A percentile compares a stretch with the other conserved stretches of the same genome.
Evolutionary conservation across 306 rosid species (phyloP).

Genomic region (Cajanus cajan): DNA sequence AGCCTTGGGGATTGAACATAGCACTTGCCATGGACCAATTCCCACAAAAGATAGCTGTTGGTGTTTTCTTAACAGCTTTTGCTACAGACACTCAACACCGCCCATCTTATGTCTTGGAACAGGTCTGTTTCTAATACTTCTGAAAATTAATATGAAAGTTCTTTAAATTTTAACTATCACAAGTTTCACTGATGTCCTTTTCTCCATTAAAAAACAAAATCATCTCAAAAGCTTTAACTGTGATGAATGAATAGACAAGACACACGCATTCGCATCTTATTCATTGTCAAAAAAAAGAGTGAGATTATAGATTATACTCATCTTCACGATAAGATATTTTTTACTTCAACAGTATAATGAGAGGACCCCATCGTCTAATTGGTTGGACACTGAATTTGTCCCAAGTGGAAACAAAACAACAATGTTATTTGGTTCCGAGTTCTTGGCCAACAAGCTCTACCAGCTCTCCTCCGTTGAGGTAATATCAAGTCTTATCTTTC

Average conservation of each 20-base stretch:
- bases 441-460: constrained; percentile 39
- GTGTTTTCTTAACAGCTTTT: constrained; percentile 62
- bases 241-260: too few relatives aligned
- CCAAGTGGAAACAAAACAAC: constrained; percentile 20
- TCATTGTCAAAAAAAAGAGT: too few relatives aligned
- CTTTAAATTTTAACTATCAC: too few relatives aligned
- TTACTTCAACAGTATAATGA: constrained; percentile 16
- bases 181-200: too few relatives aligned
- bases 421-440: constrained; percentile 44
- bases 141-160: too few relatives aligned
- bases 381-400: constrained; percentile 46
- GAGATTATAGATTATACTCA: too few relatives aligned
- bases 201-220: too few relatives aligned
- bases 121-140: constrained; percentile 47
- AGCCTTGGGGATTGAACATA: constrained; percentile 60
- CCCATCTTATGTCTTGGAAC: constrained; percentile 49
- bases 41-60: constrained; percentile 48
- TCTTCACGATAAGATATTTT: too few relatives aligned
- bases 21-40: constrained; percentile 65
- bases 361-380: not conserved
- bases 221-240: too few relatives aligned
- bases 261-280: too few relatives aligned
- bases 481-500: too few relatives aligned
- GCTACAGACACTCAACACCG: constrained; percentile 49
- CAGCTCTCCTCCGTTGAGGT: constrained; percentile 58